phyloP scores from a whole-genome alignment of 1,284 basidiomycete genomes.

The Melampsora larici-populina region DNA sequence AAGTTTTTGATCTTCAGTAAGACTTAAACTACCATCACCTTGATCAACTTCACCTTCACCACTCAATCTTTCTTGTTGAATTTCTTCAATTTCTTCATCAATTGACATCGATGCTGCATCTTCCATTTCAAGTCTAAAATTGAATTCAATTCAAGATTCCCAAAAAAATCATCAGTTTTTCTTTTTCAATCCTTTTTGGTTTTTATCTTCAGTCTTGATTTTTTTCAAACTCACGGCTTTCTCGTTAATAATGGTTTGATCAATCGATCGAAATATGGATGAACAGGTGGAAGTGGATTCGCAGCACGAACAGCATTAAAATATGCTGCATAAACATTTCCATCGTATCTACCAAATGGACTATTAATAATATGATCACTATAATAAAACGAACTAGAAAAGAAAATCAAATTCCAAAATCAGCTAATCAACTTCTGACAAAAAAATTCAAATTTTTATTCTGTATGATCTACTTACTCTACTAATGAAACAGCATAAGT shows the following conservation, averaged over 20 bases:
- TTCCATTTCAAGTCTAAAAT: constrained; percentile 30
- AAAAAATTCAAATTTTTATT: not conserved
- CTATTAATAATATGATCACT: constrained; percentile 62
- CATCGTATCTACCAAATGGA: constrained; percentile 59
- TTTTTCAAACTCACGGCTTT: constrained; percentile 50
- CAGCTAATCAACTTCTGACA: not conserved
- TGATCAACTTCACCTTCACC: constrained; percentile 1
- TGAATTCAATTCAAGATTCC: not conserved
- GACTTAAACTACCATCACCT: constrained; percentile 5
- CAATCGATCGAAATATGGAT: constrained; percentile 60
- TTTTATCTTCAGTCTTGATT: constrained; percentile 53
- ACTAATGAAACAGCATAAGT: constrained; percentile 52
- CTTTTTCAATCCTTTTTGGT: constrained; percentile 56
- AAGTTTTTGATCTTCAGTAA: constrained; percentile 27
- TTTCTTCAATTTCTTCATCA: constrained; percentile 43
- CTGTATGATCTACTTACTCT: constrained; percentile 19
- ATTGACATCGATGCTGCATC: constrained; percentile 39
- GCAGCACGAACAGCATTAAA: constrained; percentile 56
- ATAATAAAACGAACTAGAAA: constrained; percentile 60
- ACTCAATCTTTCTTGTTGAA: constrained; percentile 31
- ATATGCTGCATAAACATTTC: constrained; percentile 58
- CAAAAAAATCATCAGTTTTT: not conserved
- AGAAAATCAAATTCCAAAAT: too few species aligned
- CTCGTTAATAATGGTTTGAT: constrained; percentile 61
- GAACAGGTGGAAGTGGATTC: constrained; percentile 54